A percentile compares a stretch with the other conserved stretches of the same genome.
Evolutionary conservation across 2,329 filamentous ascomycete genomes (phyloP).

Genomic region (Zymoseptoria passerinii): DNA sequence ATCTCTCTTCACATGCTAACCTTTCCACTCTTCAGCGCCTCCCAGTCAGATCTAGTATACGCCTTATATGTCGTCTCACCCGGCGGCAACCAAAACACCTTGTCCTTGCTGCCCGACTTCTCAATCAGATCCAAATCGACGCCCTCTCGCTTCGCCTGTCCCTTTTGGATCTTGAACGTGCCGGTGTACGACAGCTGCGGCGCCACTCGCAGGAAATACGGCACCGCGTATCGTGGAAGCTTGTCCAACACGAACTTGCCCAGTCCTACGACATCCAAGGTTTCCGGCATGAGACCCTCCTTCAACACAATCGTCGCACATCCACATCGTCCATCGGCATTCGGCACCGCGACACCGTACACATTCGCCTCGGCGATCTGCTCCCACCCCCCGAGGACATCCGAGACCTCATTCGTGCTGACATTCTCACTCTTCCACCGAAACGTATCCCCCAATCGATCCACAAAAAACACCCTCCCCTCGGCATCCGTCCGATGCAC

Average conservation of each 20-base stretch:
- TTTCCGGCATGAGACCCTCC: conserved; percentile 42
- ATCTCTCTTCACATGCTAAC: conserved; percentile 40
- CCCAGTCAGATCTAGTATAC: conserved; percentile 62
- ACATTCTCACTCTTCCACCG: conserved; percentile 60
- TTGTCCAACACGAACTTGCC: conserved; percentile 48
- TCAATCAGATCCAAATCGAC: conserved; percentile 53
- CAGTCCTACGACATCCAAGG: conserved; percentile 48
- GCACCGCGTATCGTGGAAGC: conserved; percentile 66
- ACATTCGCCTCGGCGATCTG: conserved; percentile 70
- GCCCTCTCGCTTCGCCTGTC: conserved; percentile 59
- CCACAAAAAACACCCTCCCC: conserved; percentile 69
- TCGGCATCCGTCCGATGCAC: conserved; percentile 61
- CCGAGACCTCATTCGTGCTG: conserved; percentile 56
- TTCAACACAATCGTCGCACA: conserved; percentile 61
- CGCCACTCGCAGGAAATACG: conserved; percentile 66
- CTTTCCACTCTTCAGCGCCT: conserved; percentile 54
- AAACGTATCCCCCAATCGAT: conserved; percentile 70
- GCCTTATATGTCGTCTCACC: conserved; percentile 52
- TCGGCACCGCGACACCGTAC: conserved; percentile 70
- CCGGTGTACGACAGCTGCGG: conserved; percentile 59
- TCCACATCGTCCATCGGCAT: conserved; percentile 75
- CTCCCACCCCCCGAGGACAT: conserved; percentile 59
- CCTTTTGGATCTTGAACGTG: conserved; percentile 84
- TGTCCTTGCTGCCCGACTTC: conserved; percentile 40
- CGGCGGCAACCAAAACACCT: conserved; percentile 58